Percentiles rank a stretch among this genome's conserved stretches.
phyloP scores from a whole-genome alignment of 441 rosid genomes.

The Biscutella laevigata region DNA sequence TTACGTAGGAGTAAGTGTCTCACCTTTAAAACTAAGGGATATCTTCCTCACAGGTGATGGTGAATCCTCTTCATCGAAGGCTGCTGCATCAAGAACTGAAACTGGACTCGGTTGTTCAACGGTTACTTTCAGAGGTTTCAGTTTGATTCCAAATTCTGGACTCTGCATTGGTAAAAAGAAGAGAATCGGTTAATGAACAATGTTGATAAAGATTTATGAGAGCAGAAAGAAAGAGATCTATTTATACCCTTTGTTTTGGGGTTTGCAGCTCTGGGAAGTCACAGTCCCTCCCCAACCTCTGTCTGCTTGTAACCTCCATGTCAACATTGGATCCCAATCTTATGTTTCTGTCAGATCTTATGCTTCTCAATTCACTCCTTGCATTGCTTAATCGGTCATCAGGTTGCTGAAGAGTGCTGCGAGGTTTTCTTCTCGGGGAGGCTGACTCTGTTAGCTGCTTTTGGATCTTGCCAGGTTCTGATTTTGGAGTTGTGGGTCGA shows the following conservation, averaged over 20 bases:
- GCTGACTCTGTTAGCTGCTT: slow-evolving; percentile 39
- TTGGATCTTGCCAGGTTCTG: slow-evolving; percentile 37
- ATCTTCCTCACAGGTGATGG: slow-evolving; percentile 76
- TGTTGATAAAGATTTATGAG: slow-evolving; percentile 6
- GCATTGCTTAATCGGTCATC: slow-evolving; percentile 40
- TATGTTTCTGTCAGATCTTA: slow-evolving; percentile 47
- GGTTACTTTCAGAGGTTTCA: slow-evolving; percentile 32
- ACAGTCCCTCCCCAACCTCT: slow-evolving; percentile 33
- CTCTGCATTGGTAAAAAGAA: slow-evolving; percentile 36
- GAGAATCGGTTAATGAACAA: slow-evolving; percentile 6
- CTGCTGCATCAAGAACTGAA: slow-evolving; percentile 84
- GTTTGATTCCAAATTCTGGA: slow-evolving; percentile 30
- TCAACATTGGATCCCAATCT: slow-evolving; percentile 45
- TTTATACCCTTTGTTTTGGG: slow-evolving; percentile 35
- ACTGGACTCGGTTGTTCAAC: slow-evolving; percentile 91
- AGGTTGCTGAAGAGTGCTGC: slow-evolving; percentile 29
- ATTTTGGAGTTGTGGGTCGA: slow-evolving; percentile 28
- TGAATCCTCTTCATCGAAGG: slow-evolving; percentile 60
- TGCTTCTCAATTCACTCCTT: slow-evolving; percentile 39
- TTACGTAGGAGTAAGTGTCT: slow-evolving; percentile 3
- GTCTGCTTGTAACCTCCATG: slow-evolving; percentile 53
- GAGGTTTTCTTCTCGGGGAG: slow-evolving; percentile 37
- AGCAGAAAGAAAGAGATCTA: slow-evolving; percentile 19
- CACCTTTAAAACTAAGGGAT: slow-evolving; percentile 57
- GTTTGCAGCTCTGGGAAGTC: slow-evolving; percentile 29